Evolutionary conservation across 2,329 filamentous ascomycete species (phyloP).

Genomic region (Blastomyces gilchristii): DNA sequence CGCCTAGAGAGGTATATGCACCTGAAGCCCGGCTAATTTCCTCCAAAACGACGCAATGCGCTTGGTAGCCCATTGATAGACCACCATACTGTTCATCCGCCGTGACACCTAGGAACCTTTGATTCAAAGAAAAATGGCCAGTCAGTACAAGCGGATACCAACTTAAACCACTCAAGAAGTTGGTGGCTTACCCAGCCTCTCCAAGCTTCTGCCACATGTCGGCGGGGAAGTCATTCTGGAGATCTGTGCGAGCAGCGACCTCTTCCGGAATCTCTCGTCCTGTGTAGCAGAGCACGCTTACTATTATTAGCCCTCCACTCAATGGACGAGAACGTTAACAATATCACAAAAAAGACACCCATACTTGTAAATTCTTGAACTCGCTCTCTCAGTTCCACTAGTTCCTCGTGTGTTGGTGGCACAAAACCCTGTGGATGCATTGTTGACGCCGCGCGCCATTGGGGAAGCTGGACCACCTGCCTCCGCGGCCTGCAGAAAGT

Average conservation of each 20-base stretch:
- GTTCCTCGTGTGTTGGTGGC: conserved; percentile 59
- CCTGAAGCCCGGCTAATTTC: conserved; percentile 81
- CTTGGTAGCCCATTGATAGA: conserved; percentile 86
- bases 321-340: conserved; percentile 10
- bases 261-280: conserved; percentile 78
- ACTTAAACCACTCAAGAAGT: not conserved
- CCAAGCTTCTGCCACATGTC: conserved; percentile 93
- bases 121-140: not conserved
- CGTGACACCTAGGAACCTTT: conserved; percentile 78
- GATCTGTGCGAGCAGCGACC: conserved; percentile 72
- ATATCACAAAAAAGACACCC: too few relatives aligned
- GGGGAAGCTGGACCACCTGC: conserved; percentile 24
- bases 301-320: not conserved
- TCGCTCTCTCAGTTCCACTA: conserved; percentile 68
- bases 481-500: conserved; percentile 20
- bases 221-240: conserved; percentile 74
- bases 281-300: conserved; percentile 14
- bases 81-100: conserved; percentile 88
- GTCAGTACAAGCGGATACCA: not conserved
- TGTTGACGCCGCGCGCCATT: conserved; percentile 46
- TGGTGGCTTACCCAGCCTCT: conserved; percentile 54
- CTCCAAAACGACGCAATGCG: conserved; percentile 91
- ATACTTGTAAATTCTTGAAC: conserved; percentile 74
- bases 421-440: conserved; percentile 58
- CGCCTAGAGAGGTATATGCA: conserved; percentile 19